These are phyloP conservation scores for Fistulinella cinereoalba DNA, from an alignment of 1,284 basidiomycete genomes.

Conservation along the genomic window DNA sequence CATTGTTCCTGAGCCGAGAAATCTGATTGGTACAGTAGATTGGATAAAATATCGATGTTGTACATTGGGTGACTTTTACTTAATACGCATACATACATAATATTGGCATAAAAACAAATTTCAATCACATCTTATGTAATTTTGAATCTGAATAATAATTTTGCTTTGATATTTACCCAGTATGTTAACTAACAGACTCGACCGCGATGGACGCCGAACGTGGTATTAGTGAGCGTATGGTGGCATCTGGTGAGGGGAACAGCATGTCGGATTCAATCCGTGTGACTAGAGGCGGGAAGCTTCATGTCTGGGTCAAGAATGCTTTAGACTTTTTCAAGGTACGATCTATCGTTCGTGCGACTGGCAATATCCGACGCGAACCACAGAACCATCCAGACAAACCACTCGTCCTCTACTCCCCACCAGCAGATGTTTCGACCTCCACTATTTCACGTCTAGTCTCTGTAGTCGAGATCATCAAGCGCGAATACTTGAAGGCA, in stretches of 20 bases:
- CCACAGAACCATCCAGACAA: constrained; percentile 54
- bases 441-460: constrained; percentile 64
- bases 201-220: constrained; percentile 21
- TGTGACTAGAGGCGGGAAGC: constrained; percentile 64
- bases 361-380: constrained; percentile 8
- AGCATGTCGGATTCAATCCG: constrained; percentile 39
- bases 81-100: too few species aligned
- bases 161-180: too few species aligned
- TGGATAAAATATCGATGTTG: too few species aligned
- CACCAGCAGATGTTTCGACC: constrained; percentile 46
- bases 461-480: constrained; percentile 80
- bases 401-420: constrained; percentile 66
- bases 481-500: constrained; percentile 68
- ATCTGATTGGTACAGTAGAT: too few species aligned
- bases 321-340: constrained; percentile 65
- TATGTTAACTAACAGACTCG: too few species aligned
- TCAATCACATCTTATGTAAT: too few species aligned
- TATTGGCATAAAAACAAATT: too few species aligned
- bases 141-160: too few species aligned
- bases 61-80: too few species aligned
- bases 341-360: constrained; percentile 18
- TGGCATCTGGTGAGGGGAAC: constrained; percentile 7
- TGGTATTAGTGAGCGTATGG: constrained; percentile 1
- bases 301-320: constrained; percentile 58
- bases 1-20: too few species aligned